A percentile compares a stretch with the other conserved stretches of the same genome.
Conservation (phyloP, 1,139 yeast species). For the Yamadazyma mexicana region DNA sequence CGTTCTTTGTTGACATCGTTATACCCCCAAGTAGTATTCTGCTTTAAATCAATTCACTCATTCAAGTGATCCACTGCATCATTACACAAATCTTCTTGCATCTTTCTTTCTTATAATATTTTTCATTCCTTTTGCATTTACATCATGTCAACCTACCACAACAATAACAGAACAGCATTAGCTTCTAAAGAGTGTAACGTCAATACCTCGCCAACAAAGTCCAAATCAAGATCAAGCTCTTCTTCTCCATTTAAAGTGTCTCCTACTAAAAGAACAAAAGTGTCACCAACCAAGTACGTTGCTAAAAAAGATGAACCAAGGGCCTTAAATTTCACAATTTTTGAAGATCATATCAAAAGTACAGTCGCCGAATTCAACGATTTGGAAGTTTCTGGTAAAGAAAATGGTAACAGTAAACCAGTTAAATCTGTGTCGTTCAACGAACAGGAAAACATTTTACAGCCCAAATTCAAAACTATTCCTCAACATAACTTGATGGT, state of each 20-base stretch:
- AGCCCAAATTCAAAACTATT: conserved; percentile 30
- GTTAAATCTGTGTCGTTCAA: conserved; percentile 11
- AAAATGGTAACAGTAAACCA: background rate
- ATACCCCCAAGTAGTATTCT: background rate
- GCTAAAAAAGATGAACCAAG: conserved; percentile 8
- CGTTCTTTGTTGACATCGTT: background rate
- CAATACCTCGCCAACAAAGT: conserved; percentile 24
- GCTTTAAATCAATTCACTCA: background rate
- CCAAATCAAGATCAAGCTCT: conserved; percentile 13
- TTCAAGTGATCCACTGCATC: background rate
- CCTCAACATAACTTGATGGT: conserved; percentile 11
- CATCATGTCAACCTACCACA: conserved; percentile 2
- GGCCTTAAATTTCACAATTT: conserved; percentile 29
- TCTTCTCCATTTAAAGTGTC: conserved; percentile 19
- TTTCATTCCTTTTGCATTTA: background rate
- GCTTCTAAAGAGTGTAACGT: conserved; percentile 14
- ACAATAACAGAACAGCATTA: conserved; percentile 13
- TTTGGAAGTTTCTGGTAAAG: conserved; percentile 16
- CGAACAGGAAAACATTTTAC: conserved; percentile 49
- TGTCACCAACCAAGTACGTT: conserved; percentile 29
- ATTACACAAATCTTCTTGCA: background rate
- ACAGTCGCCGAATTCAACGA: conserved; percentile 13
- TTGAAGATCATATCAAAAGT: conserved; percentile 28
- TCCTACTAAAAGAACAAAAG: conserved; percentile 30
- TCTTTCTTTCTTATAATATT: background rate